Percentiles rank a stretch among this genome's conserved stretches.
Evolutionary conservation across 164 flowering plant species (phyloP).

Genomic region (Amborella trichopoda): DNA sequence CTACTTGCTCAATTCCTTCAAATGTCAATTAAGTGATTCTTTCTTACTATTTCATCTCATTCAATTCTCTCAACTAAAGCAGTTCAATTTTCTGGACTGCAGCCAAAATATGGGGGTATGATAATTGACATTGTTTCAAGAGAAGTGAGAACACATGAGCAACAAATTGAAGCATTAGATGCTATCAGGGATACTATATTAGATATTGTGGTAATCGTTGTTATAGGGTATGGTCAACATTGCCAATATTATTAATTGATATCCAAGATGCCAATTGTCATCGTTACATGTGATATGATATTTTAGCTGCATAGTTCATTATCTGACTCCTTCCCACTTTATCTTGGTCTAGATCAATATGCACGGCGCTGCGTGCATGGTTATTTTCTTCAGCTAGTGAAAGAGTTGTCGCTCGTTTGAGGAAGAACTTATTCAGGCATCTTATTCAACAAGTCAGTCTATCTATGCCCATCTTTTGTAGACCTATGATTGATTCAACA

Average conservation of each 20-base stretch:
- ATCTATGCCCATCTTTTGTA: background rate
- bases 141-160: conserved; percentile 52
- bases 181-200: conserved; percentile 68
- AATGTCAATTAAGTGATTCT: background rate
- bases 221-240: conserved; percentile 78
- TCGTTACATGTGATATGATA: too few relatives aligned
- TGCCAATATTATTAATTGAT: too few relatives aligned
- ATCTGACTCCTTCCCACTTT: too few relatives aligned
- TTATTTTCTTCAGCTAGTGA: conserved; percentile 91
- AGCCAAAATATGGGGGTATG: conserved; percentile 95
- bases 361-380: conserved; percentile 88
- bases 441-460: conserved; percentile 59
- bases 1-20: background rate
- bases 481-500: background rate
- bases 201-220: conserved; percentile 50
- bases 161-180: conserved; percentile 49
- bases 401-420: conserved; percentile 87
- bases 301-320: too few relatives aligned
- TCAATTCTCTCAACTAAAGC: background rate
- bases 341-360: conserved; percentile 54
- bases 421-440: conserved; percentile 75
- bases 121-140: conserved; percentile 91
- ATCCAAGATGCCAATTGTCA: too few relatives aligned
- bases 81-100: conserved; percentile 16
- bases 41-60: background rate